These are phyloP conservation scores for Fagopyrum tataricum DNA, from an alignment of 148 eudicot genomes.

Conservation along the genomic window DNA sequence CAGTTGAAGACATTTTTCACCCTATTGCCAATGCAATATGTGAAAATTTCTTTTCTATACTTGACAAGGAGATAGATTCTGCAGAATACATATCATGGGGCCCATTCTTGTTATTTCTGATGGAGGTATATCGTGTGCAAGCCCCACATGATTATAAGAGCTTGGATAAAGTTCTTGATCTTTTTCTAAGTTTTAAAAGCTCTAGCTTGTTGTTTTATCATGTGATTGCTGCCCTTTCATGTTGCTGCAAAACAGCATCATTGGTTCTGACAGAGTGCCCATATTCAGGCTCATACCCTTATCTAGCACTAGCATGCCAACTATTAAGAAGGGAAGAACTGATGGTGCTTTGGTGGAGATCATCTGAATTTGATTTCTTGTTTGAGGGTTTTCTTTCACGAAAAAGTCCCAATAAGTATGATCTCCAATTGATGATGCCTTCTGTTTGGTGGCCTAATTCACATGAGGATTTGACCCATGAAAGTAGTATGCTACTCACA, in stretches of 20 bases:
- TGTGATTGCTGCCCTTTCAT: constrained; percentile 63
- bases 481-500: constrained; percentile 79
- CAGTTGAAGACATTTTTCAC: constrained; percentile 54
- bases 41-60: constrained; percentile 48
- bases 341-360: constrained; percentile 85
- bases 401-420: constrained; percentile 79
- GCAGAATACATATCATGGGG: constrained; percentile 75
- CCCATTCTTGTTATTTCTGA: constrained; percentile 56
- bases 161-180: constrained; percentile 74
- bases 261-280: constrained; percentile 77
- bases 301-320: constrained; percentile 75
- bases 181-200: constrained; percentile 44
- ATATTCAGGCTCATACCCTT: constrained; percentile 81
- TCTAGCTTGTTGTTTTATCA: constrained; percentile 51
- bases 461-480: constrained; percentile 60
- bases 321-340: constrained; percentile 66
- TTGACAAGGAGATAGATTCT: constrained; percentile 40
- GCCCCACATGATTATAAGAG: constrained; percentile 67
- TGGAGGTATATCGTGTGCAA: constrained; percentile 57
- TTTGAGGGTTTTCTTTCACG: constrained; percentile 85
- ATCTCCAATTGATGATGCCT: constrained; percentile 73
- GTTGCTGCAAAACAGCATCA: constrained; percentile 65
- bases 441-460: constrained; percentile 98
- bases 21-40: constrained; percentile 79
- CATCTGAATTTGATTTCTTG: constrained; percentile 61